Evolutionary conservation across 352 stramenopile genomes (phyloP).

Genomic region (Pythium biforme): DNA sequence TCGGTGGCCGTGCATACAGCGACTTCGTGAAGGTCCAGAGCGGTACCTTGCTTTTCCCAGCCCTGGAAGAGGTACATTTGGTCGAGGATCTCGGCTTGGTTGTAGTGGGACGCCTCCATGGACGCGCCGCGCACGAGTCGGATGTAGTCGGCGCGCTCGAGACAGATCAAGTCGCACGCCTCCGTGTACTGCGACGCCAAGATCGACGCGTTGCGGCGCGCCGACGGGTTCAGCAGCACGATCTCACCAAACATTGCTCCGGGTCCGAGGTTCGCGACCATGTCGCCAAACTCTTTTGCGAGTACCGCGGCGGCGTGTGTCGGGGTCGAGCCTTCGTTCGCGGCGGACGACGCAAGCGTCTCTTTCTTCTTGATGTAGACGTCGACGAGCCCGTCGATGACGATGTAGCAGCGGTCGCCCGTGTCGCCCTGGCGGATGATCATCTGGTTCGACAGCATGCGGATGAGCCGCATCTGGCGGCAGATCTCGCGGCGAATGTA

Average conservation of each 20-base stretch:
- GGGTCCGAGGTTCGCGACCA: slow-evolving; percentile 62
- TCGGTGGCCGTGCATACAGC: not conserved
- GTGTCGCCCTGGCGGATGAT: slow-evolving; percentile 74
- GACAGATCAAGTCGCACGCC: slow-evolving; percentile 63
- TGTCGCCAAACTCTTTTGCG: slow-evolving; percentile 44
- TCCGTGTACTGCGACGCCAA: slow-evolving; percentile 61
- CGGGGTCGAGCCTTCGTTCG: not conserved
- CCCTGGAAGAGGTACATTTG: slow-evolving; percentile 70
- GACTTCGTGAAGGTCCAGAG: too few relatives aligned
- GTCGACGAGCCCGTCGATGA: slow-evolving; percentile 72
- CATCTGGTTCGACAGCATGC: slow-evolving; percentile 44
- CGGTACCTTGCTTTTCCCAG: slow-evolving; percentile 72
- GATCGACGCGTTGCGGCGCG: slow-evolving; percentile 68
- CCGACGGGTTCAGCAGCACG: slow-evolving; percentile 65
- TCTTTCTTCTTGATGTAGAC: slow-evolving; percentile 68
- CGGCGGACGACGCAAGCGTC: not conserved
- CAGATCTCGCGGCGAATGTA: slow-evolving; percentile 81
- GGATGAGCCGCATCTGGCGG: slow-evolving; percentile 71
- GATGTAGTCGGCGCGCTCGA: slow-evolving; percentile 72
- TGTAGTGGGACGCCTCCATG: slow-evolving; percentile 80
- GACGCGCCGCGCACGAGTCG: slow-evolving; percentile 69
- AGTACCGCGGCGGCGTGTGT: not conserved
- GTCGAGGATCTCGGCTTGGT: slow-evolving; percentile 73
- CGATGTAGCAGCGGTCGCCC: slow-evolving; percentile 75
- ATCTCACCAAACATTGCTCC: slow-evolving; percentile 79